Evolutionary conservation across 2,329 filamentous ascomycete genomes (phyloP).

Genomic region (Aspergillus fumigatus): DNA sequence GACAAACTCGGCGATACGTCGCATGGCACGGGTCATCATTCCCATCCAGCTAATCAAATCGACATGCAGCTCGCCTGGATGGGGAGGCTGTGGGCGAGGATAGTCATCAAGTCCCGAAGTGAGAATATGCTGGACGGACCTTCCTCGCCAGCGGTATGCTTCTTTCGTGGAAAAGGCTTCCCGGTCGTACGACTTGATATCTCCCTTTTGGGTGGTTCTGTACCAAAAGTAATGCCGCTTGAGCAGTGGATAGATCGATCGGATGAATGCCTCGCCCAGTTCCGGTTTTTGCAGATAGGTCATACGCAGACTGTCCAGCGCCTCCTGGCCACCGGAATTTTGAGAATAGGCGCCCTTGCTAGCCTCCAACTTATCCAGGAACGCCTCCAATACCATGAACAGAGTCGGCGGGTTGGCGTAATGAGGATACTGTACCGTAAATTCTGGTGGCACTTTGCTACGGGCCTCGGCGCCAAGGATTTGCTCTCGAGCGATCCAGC

Average conservation of each 20-base stretch:
- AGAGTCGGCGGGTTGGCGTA: constrained; percentile 96
- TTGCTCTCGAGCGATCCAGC: constrained; percentile 95
- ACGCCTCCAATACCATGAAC: constrained; percentile 80
- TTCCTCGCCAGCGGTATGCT: constrained; percentile 90
- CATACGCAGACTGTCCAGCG: constrained; percentile 51
- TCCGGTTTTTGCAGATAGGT: constrained; percentile 64
- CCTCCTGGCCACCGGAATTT: constrained; percentile 18
- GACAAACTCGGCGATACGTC: constrained; percentile 72
- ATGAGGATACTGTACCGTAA: constrained; percentile 93
- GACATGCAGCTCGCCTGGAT: constrained; percentile 91
- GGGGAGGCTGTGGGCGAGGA: constrained; percentile 85
- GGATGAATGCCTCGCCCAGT: constrained; percentile 66
- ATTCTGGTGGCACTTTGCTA: constrained; percentile 89
- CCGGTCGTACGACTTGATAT: constrained; percentile 87
- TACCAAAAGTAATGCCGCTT: constrained; percentile 94
- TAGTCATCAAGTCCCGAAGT: constrained; percentile 97
- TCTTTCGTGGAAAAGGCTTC: constrained; percentile 85
- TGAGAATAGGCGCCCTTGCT: constrained; percentile 29
- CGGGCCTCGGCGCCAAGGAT: constrained; percentile 88
- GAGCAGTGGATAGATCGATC: constrained; percentile 76
- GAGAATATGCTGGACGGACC: constrained; percentile 78
- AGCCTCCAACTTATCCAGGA: constrained; percentile 70
- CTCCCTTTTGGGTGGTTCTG: constrained; percentile 82
- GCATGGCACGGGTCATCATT: constrained; percentile 86
- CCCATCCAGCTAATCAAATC: constrained; percentile 96